phyloP scores from a whole-genome alignment of 1,284 basidiomycete species.

The Trichosporon ovoides region DNA sequence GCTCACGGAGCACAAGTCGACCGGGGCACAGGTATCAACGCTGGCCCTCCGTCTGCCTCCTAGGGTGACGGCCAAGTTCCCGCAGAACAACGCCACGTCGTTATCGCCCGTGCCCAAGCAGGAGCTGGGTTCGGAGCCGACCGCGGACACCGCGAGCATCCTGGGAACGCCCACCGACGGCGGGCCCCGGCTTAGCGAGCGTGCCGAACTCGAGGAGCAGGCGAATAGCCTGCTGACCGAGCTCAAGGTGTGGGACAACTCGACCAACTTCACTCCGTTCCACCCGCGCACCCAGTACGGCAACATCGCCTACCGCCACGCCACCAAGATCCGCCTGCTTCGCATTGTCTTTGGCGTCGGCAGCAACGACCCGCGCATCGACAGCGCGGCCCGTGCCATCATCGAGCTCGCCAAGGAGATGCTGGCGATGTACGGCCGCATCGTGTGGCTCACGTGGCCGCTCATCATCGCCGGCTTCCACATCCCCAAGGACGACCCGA shows the following conservation, averaged over 20 bases:
- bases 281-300: conserved; percentile 43
- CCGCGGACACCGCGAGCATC: not conserved
- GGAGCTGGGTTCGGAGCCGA: not conserved
- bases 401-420: conserved; percentile 42
- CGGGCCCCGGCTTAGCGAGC: conserved; percentile 13
- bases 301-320: conserved; percentile 41
- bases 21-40: conserved; percentile 15
- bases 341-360: conserved; percentile 37
- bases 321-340: conserved; percentile 37
- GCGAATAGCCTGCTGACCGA: conserved; percentile 38
- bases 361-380: conserved; percentile 35
- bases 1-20: conserved; percentile 18
- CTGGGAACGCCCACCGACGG: not conserved
- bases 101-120: conserved; percentile 3
- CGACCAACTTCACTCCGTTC: conserved; percentile 37
- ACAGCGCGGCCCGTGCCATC: conserved; percentile 31
- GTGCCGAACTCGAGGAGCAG: conserved; percentile 24
- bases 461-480: conserved; percentile 43
- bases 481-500: conserved; percentile 34
- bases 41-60: conserved; percentile 18
- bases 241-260: conserved; percentile 40
- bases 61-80: conserved; percentile 20
- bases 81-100: conserved; percentile 7
- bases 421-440: conserved; percentile 36
- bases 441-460: conserved; percentile 46